A percentile compares a stretch with the other conserved stretches of the same genome.
Evolutionary conservation across 257 asterid species (phyloP).

Genomic region (Solanum ossicruentum): DNA sequence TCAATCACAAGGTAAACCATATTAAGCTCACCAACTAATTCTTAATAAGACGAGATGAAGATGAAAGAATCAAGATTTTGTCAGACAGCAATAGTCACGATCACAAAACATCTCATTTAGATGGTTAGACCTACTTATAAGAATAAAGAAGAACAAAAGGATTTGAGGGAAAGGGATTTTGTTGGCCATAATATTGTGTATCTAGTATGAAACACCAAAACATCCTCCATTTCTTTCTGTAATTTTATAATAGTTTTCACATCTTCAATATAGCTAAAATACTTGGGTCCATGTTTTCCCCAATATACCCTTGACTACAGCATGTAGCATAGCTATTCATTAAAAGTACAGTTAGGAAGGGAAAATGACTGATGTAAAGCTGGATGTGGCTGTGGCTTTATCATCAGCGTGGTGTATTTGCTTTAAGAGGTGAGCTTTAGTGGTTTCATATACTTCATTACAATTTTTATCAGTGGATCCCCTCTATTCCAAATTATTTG

Average conservation of each 20-base stretch:
- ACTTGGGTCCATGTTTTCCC: background rate
- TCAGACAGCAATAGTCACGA: background rate
- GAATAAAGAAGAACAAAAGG: background rate
- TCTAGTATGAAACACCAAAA: background rate
- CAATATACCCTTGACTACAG: background rate
- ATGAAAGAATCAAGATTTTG: background rate
- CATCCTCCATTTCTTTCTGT: background rate
- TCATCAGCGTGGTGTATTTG: background rate
- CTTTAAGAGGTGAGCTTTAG: background rate
- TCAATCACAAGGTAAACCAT: slow-evolving; percentile 5
- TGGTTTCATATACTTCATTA: background rate
- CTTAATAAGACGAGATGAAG: background rate
- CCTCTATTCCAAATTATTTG: background rate
- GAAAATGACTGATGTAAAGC: background rate
- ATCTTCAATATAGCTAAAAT: background rate
- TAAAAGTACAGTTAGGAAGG: background rate
- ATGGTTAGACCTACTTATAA: background rate
- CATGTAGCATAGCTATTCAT: background rate
- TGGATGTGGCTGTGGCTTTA: background rate
- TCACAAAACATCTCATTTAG: background rate
- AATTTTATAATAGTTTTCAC: background rate
- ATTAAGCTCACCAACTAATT: background rate
- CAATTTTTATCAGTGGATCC: background rate
- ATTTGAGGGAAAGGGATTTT: background rate
- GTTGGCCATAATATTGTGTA: background rate